Evolutionary conservation across 352 stramenopile genomes (phyloP).

Genomic region (Hyaloperonospora brassicae): DNA sequence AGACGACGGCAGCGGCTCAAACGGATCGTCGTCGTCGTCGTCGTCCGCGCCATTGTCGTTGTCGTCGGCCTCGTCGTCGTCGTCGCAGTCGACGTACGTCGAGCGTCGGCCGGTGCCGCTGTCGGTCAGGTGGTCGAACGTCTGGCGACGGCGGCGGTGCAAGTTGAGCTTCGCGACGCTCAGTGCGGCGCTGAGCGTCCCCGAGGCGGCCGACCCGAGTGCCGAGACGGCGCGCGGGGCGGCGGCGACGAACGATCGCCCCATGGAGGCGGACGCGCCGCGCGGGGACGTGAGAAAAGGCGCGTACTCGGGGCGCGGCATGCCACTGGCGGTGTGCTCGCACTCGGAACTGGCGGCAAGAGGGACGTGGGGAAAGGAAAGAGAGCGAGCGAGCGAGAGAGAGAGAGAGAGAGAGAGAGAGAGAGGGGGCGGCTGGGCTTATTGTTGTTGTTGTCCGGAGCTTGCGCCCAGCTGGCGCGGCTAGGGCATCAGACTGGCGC

Average conservation of each 20-base stretch:
- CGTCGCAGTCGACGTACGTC: slow-evolving; percentile 20
- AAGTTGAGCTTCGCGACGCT: slow-evolving; percentile 31
- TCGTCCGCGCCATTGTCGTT: slow-evolving; percentile 21
- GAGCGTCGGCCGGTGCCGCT: slow-evolving; percentile 3
- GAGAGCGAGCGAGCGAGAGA: slow-evolving; percentile 1
- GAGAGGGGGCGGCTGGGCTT: neutral
- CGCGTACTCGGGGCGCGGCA: slow-evolving; percentile 35
- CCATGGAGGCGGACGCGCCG: slow-evolving; percentile 14
- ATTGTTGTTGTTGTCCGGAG: neutral
- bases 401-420: neutral
- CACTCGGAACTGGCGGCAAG: slow-evolving; percentile 15
- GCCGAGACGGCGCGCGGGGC: slow-evolving; percentile 26
- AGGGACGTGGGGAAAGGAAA: neutral
- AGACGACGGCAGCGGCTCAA: slow-evolving; percentile 9
- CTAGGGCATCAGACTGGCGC: slow-evolving; percentile 1
- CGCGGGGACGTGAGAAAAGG: slow-evolving; percentile 32
- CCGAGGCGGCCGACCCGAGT: slow-evolving; percentile 20
- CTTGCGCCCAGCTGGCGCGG: slow-evolving; percentile 9
- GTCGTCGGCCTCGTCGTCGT: slow-evolving; percentile 19
- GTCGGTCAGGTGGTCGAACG: slow-evolving; percentile 10
- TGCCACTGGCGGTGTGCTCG: slow-evolving; percentile 14
- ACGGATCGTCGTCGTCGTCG: slow-evolving; percentile 22
- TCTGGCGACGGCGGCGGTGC: slow-evolving; percentile 24
- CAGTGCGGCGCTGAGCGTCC: slow-evolving; percentile 25
- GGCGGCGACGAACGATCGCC: slow-evolving; percentile 9